Conservation (phyloP, 2,329 filamentous ascomycete genomes). For the Fusarium nodosum region DNA sequence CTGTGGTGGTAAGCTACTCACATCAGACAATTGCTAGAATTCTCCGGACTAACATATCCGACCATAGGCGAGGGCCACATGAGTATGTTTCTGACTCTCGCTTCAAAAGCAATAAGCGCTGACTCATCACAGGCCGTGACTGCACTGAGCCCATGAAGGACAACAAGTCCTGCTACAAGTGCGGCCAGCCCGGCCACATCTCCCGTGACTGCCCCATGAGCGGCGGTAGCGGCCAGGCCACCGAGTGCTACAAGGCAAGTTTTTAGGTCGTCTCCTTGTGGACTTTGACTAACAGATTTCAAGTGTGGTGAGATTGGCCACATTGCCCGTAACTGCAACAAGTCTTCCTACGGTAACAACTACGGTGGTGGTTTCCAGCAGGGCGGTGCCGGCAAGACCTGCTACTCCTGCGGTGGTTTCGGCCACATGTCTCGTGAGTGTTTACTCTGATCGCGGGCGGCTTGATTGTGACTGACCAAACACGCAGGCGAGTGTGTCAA, state of each 20-base stretch:
- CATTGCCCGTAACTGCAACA: constrained; percentile 91
- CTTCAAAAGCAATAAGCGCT: constrained; percentile 12
- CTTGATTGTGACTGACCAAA: constrained; percentile 37
- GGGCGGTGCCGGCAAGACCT: constrained; percentile 80
- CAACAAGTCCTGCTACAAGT: constrained; percentile 82
- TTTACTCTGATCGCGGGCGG: not conserved
- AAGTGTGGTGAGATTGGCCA: constrained; percentile 94
- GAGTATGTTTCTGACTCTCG: constrained; percentile 68
- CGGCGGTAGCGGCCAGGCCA: constrained; percentile 62
- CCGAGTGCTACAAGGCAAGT: constrained; percentile 89
- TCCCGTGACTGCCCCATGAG: constrained; percentile 84
- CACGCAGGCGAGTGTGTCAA: constrained; percentile 88
- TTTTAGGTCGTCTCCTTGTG: not conserved
- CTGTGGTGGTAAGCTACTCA: constrained; percentile 75
- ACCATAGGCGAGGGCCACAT: constrained; percentile 76
- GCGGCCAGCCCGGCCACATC: constrained; percentile 88
- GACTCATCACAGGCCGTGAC: constrained; percentile 77
- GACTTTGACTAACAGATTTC: constrained; percentile 22
- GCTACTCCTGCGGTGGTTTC: constrained; percentile 97
- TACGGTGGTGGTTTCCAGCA: constrained; percentile 61
- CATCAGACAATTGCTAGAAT: not conserved
- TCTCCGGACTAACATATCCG: constrained; percentile 46
- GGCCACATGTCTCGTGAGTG: constrained; percentile 93
- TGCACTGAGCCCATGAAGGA: constrained; percentile 92
- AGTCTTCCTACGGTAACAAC: constrained; percentile 69